Conservation (phyloP, 2,329 filamentous ascomycete species). For the Ciborinia camelliae region DNA sequence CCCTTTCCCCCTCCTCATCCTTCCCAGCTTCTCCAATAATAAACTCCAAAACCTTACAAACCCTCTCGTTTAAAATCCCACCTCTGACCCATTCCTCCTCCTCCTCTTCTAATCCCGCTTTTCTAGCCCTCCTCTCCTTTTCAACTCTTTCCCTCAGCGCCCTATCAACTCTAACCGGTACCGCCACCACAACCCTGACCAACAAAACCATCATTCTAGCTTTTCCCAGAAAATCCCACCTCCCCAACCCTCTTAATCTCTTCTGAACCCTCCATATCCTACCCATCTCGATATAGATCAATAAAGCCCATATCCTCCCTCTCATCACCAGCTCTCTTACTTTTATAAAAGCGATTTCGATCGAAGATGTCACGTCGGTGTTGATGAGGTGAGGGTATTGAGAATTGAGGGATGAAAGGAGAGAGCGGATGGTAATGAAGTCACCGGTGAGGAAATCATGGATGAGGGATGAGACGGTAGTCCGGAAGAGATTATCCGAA, state of each 20-base stretch:
- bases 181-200: constrained; percentile 40
- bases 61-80: constrained; percentile 41
- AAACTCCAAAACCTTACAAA: constrained; percentile 42
- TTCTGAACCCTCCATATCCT: constrained; percentile 42
- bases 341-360: constrained; percentile 39
- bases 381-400: constrained; percentile 41
- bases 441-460: constrained; percentile 43
- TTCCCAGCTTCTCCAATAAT: constrained; percentile 42
- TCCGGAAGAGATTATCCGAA: constrained; percentile 31
- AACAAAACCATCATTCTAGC: constrained; percentile 40
- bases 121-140: constrained; percentile 40
- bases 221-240: constrained; percentile 41
- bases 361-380: constrained; percentile 39
- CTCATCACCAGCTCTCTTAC: constrained; percentile 41
- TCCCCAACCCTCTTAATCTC: constrained; percentile 39
- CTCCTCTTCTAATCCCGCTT: constrained; percentile 36
- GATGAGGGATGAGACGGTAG: constrained; percentile 40
- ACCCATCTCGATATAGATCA: constrained; percentile 42
- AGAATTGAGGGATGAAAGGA: constrained; percentile 38
- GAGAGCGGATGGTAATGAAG: constrained; percentile 39
- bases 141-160: constrained; percentile 40
- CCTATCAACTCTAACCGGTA: constrained; percentile 42
- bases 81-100: constrained; percentile 33
- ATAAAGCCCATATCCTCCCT: constrained; percentile 40
- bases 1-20: constrained; percentile 38